Percentiles rank a stretch among this genome's conserved stretches.
phyloP scores from a whole-genome alignment of 192 early-diverging fungal genomes.

The Funneliformis mosseae region DNA sequence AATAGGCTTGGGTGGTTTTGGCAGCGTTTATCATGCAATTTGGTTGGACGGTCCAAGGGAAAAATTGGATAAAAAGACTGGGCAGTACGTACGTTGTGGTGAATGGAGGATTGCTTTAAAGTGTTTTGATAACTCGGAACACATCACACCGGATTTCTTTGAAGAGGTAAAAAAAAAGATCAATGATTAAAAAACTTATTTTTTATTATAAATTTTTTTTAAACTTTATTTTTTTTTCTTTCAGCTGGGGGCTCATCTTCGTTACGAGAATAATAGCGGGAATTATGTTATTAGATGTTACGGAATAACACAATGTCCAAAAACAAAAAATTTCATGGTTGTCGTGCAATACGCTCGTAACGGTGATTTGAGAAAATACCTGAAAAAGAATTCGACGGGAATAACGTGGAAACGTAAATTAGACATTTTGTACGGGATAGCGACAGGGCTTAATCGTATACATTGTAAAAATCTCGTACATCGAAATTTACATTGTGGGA shows the following conservation, averaged over 20 bases:
- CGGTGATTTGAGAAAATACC: constrained; percentile 42
- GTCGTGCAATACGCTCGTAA: constrained; percentile 43
- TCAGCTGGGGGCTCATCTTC: neutral
- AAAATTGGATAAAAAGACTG: neutral
- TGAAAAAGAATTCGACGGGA: constrained; percentile 35
- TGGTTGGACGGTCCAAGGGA: constrained; percentile 18
- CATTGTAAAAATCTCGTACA: constrained; percentile 47
- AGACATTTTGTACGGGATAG: constrained; percentile 37
- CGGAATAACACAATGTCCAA: constrained; percentile 21
- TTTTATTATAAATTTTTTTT: neutral
- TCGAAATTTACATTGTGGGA: constrained; percentile 40
- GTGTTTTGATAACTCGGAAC: constrained; percentile 21
- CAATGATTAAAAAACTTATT: neutral
- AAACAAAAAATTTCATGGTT: constrained; percentile 42
- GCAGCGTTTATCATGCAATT: constrained; percentile 3
- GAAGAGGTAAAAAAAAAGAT: constrained; percentile 5
- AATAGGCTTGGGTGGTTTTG: constrained; percentile 9
- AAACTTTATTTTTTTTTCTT: neutral
- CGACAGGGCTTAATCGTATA: constrained; percentile 43
- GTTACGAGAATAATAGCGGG: neutral
- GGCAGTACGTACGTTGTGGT: neutral
- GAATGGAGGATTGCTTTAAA: constrained; percentile 12
- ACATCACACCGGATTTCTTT: constrained; percentile 3
- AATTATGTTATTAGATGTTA: constrained; percentile 10
- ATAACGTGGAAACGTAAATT: constrained; percentile 38